Conservation (phyloP, 1,284 basidiomycete genomes). For the Wallemia hederae region DNA sequence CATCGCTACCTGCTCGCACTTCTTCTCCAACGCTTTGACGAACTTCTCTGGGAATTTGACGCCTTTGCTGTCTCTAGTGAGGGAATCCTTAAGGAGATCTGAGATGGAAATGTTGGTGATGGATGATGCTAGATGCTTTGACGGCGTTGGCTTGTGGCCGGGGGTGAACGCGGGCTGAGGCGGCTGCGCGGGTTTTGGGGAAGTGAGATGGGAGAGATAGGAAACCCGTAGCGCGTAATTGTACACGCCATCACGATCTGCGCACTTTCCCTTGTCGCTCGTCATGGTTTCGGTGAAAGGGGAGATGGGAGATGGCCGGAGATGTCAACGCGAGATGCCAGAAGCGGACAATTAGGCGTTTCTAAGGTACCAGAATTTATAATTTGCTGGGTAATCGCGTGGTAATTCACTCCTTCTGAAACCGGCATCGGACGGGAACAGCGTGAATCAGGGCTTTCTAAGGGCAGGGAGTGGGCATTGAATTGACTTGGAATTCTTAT, state of each 20-base stretch:
- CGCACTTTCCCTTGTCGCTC: background rate
- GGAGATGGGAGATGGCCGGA: background rate
- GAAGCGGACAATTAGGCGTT: too few relatives aligned
- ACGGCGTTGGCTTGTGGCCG: slow-evolving; percentile 27
- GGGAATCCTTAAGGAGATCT: slow-evolving; percentile 46
- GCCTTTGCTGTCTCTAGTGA: slow-evolving; percentile 33
- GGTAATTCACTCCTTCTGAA: too few relatives aligned
- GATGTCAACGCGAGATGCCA: too few relatives aligned
- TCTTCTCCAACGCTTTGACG: slow-evolving; percentile 56
- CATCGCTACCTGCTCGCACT: slow-evolving; percentile 66
- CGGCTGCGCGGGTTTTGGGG: slow-evolving; percentile 25
- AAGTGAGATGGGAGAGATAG: slow-evolving; percentile 34
- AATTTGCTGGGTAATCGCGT: too few relatives aligned
- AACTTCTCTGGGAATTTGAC: slow-evolving; percentile 79
- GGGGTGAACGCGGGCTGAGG: slow-evolving; percentile 14
- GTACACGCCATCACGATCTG: background rate
- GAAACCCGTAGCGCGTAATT: background rate
- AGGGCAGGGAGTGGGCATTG: too few relatives aligned
- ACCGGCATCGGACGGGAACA: too few relatives aligned
- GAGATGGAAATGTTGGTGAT: slow-evolving; percentile 41
- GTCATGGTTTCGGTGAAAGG: background rate
- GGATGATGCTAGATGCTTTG: slow-evolving; percentile 30
- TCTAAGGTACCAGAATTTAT: too few relatives aligned
- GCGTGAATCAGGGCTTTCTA: too few relatives aligned
- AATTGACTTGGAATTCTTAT: too few relatives aligned